Conservation (phyloP, 2,329 filamentous ascomycete species). For the Thielaviopsis euricoi region DNA sequence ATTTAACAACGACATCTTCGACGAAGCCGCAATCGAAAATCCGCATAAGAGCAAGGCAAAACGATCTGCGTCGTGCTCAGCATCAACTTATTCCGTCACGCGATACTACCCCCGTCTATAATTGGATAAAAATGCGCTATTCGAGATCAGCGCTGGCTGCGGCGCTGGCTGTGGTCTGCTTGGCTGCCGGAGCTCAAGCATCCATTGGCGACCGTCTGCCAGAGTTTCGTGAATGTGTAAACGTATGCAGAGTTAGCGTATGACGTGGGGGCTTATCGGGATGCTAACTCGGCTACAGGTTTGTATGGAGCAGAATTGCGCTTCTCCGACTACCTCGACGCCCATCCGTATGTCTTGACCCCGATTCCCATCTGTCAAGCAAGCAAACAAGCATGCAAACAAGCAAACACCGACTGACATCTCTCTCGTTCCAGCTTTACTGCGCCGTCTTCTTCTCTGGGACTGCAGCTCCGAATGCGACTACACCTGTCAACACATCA, state of each 20-base stretch:
- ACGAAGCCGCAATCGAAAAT: too few relatives aligned
- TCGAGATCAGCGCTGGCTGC: not conserved
- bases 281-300: constrained; percentile 34
- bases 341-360: constrained; percentile 47
- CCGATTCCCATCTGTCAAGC: not conserved
- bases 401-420: constrained; percentile 14
- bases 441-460: constrained; percentile 81
- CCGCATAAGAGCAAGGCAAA: not conserved
- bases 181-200: constrained; percentile 33
- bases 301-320: constrained; percentile 69
- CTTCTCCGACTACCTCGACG: constrained; percentile 29
- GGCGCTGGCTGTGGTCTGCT: not conserved
- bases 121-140: constrained; percentile 2
- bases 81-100: not conserved
- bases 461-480: constrained; percentile 88
- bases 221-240: constrained; percentile 73
- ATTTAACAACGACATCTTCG: not conserved
- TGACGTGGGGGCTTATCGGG: not conserved
- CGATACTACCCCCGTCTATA: not conserved
- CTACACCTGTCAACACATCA: constrained; percentile 90
- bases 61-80: not conserved
- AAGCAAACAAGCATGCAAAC: constrained; percentile 10
- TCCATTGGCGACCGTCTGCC: constrained; percentile 73
- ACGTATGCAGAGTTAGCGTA: constrained; percentile 35
- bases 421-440: constrained; percentile 41